A percentile compares a stretch with the other conserved stretches of the same genome.
Evolutionary conservation across 495 filamentous ascomycete species (phyloP).

Genomic region (Aspergillus funiculosus): DNA sequence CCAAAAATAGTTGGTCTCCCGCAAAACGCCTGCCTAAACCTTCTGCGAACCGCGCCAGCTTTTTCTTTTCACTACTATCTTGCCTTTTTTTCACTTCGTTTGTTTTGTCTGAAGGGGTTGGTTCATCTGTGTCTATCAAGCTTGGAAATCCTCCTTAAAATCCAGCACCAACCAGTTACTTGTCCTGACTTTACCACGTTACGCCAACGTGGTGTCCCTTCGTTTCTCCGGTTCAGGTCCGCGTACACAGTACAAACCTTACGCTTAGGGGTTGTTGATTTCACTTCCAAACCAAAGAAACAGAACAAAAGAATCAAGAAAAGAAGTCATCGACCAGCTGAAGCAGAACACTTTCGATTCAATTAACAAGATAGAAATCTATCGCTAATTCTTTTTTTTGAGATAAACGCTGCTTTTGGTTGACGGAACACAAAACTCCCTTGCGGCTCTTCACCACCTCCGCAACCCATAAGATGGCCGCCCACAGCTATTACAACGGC

Average conservation of each 20-base stretch:
- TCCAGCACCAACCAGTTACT: not conserved
- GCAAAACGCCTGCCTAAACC: slow-evolving; percentile 17
- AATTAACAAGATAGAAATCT: not conserved
- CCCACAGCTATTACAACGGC: slow-evolving; percentile 73
- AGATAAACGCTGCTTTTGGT: too few relatives aligned
- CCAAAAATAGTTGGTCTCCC: slow-evolving; percentile 13
- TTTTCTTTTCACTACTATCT: not conserved
- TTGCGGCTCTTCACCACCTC: slow-evolving; percentile 4
- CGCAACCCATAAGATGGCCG: slow-evolving; percentile 56
- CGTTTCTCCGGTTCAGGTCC: slow-evolving; percentile 13
- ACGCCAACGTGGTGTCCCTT: slow-evolving; percentile 5
- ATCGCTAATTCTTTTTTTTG: not conserved
- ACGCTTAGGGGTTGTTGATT: slow-evolving; percentile 8
- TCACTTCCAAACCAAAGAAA: not conserved
- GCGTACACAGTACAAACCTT: slow-evolving; percentile 1
- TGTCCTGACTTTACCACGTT: slow-evolving; percentile 1
- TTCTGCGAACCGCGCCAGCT: slow-evolving; percentile 4
- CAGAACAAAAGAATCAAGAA: too few relatives aligned
- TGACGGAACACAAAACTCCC: not conserved
- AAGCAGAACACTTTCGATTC: too few relatives aligned
- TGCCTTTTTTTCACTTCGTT: not conserved
- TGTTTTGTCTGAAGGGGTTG: too few relatives aligned
- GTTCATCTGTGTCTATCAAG: too few relatives aligned
- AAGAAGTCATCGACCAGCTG: not conserved
- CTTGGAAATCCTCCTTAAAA: too few relatives aligned